Percentiles rank a stretch among this genome's conserved stretches.
Conservation (phyloP, 805 yeast species). For the Yueomyces sp. region DNA sequence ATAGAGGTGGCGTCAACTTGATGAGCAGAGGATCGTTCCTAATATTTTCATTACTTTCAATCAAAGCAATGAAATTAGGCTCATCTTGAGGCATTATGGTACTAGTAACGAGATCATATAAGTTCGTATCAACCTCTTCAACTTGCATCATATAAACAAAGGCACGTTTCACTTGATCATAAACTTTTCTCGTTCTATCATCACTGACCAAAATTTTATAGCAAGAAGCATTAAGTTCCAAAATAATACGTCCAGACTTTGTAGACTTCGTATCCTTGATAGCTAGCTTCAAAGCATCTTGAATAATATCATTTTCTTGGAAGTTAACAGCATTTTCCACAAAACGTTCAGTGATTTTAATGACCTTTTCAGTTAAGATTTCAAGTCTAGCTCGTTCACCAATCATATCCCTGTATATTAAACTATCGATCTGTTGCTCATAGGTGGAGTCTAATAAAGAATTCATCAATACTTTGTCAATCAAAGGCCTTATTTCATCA, state of each 20-base stretch:
- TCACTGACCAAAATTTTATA: slow-evolving; percentile 35
- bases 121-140: slow-evolving; percentile 51
- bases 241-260: slow-evolving; percentile 20
- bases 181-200: slow-evolving; percentile 41
- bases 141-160: slow-evolving; percentile 73
- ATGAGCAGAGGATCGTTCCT: slow-evolving; percentile 27
- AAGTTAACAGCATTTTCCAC: slow-evolving; percentile 29
- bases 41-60: slow-evolving; percentile 29
- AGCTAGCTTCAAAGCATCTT: slow-evolving; percentile 28
- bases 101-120: slow-evolving; percentile 36
- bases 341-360: slow-evolving; percentile 32
- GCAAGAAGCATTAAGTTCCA: slow-evolving; percentile 46
- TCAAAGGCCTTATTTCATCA: slow-evolving; percentile 16
- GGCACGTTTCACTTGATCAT: slow-evolving; percentile 71
- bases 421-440: slow-evolving; percentile 16
- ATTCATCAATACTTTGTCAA: slow-evolving; percentile 14
- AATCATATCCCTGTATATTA: slow-evolving; percentile 22
- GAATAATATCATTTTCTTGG: slow-evolving; percentile 44
- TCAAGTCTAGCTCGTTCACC: slow-evolving; percentile 11
- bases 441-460: slow-evolving; percentile 19
- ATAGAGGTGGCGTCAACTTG: slow-evolving; percentile 36
- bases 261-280: slow-evolving; percentile 29
- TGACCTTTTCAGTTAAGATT: slow-evolving; percentile 18
- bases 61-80: slow-evolving; percentile 39
- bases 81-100: slow-evolving; percentile 44